Evolutionary conservation across 139 green algal genomes (phyloP).

Genomic region (Coelastrella sp.): DNA sequence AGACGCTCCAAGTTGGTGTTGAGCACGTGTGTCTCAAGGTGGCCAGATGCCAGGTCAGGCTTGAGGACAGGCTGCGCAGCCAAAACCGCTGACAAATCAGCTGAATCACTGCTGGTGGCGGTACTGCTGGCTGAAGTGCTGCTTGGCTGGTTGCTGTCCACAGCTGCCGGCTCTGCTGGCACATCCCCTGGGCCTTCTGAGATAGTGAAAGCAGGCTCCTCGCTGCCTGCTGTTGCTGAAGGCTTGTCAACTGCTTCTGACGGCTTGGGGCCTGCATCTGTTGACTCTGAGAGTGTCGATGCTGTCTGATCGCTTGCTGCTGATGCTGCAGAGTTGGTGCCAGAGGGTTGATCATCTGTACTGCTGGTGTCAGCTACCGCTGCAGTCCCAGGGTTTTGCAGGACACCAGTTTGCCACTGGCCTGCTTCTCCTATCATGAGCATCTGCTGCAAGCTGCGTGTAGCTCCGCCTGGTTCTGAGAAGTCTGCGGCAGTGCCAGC

Average conservation of each 20-base stretch:
- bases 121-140: background rate
- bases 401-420: background rate
- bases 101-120: background rate
- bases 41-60: background rate
- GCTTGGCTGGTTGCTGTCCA: background rate
- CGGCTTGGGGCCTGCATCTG: no score
- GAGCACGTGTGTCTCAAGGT: background rate
- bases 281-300: no score
- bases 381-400: background rate
- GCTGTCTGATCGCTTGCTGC: no score
- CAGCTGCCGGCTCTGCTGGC: background rate
- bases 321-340: no score
- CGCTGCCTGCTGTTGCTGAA: no score
- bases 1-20: background rate
- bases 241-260: no score
- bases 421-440: background rate
- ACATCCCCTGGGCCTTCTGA: background rate
- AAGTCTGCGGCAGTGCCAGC: background rate
- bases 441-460: constrained; percentile 21
- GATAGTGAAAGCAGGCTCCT: no score
- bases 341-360: background rate
- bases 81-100: background rate
- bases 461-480: background rate
- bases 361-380: background rate
- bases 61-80: background rate